Conservation (phyloP, 2,329 filamentous ascomycete species). For the Fusarium floridanum region DNA sequence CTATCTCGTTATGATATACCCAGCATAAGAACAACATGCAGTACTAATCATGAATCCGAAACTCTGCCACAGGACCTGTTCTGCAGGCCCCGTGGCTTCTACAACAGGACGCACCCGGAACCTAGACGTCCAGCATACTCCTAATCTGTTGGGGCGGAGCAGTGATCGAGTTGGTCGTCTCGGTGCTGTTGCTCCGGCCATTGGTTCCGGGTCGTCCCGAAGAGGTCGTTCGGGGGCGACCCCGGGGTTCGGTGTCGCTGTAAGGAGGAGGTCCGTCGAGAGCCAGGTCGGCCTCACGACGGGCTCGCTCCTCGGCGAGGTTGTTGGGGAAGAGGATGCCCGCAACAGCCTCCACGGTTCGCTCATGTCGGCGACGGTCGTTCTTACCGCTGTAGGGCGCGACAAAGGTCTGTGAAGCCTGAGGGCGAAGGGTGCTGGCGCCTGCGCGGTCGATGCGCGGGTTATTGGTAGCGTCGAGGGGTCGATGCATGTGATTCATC, state of each 20-base stretch:
- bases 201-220: conserved; percentile 48
- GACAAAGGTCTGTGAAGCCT: conserved; percentile 24
- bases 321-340: conserved; percentile 63
- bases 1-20: conserved; percentile 19
- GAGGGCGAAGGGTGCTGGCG: conserved; percentile 41
- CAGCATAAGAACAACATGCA: conserved; percentile 19
- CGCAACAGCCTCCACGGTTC: conserved; percentile 58
- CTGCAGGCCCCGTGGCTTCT: background rate
- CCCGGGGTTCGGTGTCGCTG: conserved; percentile 42
- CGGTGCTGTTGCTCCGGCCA: conserved; percentile 60
- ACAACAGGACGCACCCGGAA: background rate
- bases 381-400: conserved; percentile 57
- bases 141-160: conserved; percentile 66
- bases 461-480: conserved; percentile 40
- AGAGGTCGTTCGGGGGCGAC: conserved; percentile 35
- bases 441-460: conserved; percentile 50
- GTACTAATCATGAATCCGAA: conserved; percentile 5
- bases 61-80: background rate
- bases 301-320: conserved; percentile 48
- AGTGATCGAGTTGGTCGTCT: conserved; percentile 60
- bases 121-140: conserved; percentile 70
- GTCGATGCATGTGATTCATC: conserved; percentile 50
- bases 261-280: conserved; percentile 61
- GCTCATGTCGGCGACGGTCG: conserved; percentile 60
- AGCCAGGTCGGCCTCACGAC: conserved; percentile 56